A percentile compares a stretch with the other conserved stretches of the same genome.
These are phyloP conservation scores for Verticillium klebahnii DNA, from an alignment of 2,329 filamentous ascomycete species.

Conservation along the genomic window DNA sequence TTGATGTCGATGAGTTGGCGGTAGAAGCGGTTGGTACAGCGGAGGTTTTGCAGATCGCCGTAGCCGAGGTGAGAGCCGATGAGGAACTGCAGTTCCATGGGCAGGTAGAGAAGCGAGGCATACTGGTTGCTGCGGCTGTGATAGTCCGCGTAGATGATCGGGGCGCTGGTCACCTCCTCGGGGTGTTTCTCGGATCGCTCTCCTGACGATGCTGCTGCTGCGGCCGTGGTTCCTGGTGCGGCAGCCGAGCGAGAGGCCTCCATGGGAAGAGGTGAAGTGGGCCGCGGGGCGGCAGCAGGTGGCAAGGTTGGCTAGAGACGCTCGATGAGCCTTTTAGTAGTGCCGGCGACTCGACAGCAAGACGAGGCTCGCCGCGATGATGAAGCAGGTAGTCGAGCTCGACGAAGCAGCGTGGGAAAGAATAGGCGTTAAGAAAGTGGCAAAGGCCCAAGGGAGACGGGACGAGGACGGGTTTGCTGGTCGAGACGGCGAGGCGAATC, in stretches of 20 bases:
- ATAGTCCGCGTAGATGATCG: not conserved
- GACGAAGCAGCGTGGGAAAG: not conserved
- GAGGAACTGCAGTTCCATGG: constrained; percentile 35
- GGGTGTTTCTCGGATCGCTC: constrained; percentile 2
- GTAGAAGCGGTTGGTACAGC: constrained; percentile 33
- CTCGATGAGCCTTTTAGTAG: not conserved
- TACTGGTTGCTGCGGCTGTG: constrained; percentile 1
- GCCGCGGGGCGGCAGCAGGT: not conserved
- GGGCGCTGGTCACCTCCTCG: not conserved
- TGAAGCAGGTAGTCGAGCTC: not conserved
- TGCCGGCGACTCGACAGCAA: not conserved
- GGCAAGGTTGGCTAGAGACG: not conserved
- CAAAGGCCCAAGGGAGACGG: not conserved
- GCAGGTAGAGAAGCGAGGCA: constrained; percentile 20
- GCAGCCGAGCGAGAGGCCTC: not conserved
- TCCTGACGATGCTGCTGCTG: not conserved
- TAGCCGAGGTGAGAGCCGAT: constrained; percentile 35
- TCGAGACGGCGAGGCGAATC: not conserved
- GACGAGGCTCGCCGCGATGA: not conserved
- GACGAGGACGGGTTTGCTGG: not conserved
- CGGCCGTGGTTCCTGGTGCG: not conserved
- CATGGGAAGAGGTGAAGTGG: not conserved
- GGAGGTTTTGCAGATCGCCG: constrained; percentile 36
- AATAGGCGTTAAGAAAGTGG: not conserved
- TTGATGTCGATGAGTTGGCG: constrained; percentile 25